phyloP scores from a whole-genome alignment of 176 grass and related monocot genomes.

The Oryza punctata region DNA sequence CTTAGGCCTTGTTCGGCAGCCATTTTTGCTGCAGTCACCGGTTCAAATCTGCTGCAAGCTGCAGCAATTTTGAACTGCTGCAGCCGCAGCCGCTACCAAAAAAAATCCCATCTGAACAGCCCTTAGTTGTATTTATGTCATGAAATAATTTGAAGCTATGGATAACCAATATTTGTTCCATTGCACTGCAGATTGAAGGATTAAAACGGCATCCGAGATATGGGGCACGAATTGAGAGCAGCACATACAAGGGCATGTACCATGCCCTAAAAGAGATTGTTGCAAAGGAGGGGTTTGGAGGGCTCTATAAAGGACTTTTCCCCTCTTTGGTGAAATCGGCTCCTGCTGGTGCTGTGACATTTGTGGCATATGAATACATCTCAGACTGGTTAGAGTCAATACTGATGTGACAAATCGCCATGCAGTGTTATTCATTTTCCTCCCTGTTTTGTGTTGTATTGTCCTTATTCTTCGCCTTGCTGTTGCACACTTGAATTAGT shows the following conservation, averaged over 20 bases:
- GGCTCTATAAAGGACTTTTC: slow-evolving; percentile 92
- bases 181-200: slow-evolving; percentile 79
- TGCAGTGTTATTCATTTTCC: slow-evolving; percentile 29
- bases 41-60: too few species aligned
- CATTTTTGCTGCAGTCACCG: too few species aligned
- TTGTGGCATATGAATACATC: slow-evolving; percentile 89
- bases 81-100: too few species aligned
- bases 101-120: too few species aligned
- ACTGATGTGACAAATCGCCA: slow-evolving; percentile 55
- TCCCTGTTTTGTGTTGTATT: slow-evolving; percentile 19
- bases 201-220: slow-evolving; percentile 88
- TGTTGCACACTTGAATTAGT: slow-evolving; percentile 29
- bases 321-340: slow-evolving; percentile 94
- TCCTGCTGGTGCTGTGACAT: slow-evolving; percentile 93
- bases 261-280: slow-evolving; percentile 88
- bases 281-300: slow-evolving; percentile 63
- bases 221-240: slow-evolving; percentile 68
- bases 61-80: too few species aligned
- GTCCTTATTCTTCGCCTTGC: slow-evolving; percentile 16
- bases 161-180: neutral
- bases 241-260: slow-evolving; percentile 77
- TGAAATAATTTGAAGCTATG: slow-evolving; percentile 10
- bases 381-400: slow-evolving; percentile 80
- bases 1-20: too few species aligned
- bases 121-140: neutral